These are phyloP conservation scores for Platanthera guangdongensis DNA, from an alignment of 106 monocot genomes.

Conservation along the genomic window DNA sequence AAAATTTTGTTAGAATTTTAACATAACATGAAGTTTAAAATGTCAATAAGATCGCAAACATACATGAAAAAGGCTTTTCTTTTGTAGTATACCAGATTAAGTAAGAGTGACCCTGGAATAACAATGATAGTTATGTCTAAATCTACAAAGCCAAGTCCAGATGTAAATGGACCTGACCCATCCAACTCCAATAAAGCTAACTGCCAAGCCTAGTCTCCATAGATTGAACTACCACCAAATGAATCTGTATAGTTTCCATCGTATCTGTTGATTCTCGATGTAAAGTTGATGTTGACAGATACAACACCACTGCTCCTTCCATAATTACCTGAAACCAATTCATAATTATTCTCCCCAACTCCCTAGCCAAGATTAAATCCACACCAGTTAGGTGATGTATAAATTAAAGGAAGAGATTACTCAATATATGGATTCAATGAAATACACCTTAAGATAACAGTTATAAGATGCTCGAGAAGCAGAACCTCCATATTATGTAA, in stretches of 20 bases:
- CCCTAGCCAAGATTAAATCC: slow-evolving; percentile 16
- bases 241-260: slow-evolving; percentile 49
- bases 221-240: slow-evolving; percentile 56
- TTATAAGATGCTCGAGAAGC: slow-evolving; percentile 59
- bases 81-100: no score
- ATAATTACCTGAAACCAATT: slow-evolving; percentile 28
- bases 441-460: slow-evolving; percentile 64
- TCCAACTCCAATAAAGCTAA: slow-evolving; percentile 53
- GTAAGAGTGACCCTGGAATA: no score
- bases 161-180: slow-evolving; percentile 33
- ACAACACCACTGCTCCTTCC: slow-evolving; percentile 29
- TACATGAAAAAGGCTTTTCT: no score
- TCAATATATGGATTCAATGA: background rate
- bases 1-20: no score
- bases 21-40: no score
- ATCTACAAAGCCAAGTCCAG: slow-evolving; percentile 30
- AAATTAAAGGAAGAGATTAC: background rate
- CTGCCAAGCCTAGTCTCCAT: slow-evolving; percentile 69
- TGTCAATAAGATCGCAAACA: no score
- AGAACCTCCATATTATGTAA: slow-evolving; percentile 86
- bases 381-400: background rate
- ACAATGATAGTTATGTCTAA: slow-evolving; percentile 22
- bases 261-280: slow-evolving; percentile 30
- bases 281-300: slow-evolving; percentile 20
- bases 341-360: slow-evolving; percentile 27